A percentile compares a stretch with the other conserved stretches of the same genome.
Evolutionary conservation across 2,329 filamentous ascomycete genomes (phyloP).

Genomic region (Alternaria atra): DNA sequence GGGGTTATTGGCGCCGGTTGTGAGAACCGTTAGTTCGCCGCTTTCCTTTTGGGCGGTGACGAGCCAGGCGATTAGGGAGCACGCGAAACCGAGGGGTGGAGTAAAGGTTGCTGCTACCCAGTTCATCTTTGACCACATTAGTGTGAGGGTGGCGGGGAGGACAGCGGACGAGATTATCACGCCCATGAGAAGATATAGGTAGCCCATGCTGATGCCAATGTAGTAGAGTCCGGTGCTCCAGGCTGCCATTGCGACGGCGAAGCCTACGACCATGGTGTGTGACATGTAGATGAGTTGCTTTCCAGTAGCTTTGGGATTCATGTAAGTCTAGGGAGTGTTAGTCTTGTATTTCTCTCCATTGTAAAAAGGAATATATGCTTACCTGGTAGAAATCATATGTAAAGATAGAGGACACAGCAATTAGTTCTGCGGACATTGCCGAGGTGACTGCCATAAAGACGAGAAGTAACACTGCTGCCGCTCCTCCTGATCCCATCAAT

Average conservation of each 20-base stretch:
- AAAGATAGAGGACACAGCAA: conserved; percentile 86
- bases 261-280: conserved; percentile 76
- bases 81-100: conserved; percentile 73
- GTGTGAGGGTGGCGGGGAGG: conserved; percentile 79
- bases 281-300: conserved; percentile 81
- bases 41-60: conserved; percentile 77
- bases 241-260: conserved; percentile 78
- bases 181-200: conserved; percentile 89
- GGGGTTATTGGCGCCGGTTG: conserved; percentile 80
- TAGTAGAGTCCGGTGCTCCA: conserved; percentile 76
- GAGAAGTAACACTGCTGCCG: conserved; percentile 78
- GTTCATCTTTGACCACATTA: conserved; percentile 84
- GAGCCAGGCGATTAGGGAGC: conserved; percentile 78
- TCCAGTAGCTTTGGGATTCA: conserved; percentile 79
- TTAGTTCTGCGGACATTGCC: conserved; percentile 82
- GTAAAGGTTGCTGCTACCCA: conserved; percentile 75
- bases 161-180: conserved; percentile 88
- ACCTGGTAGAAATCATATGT: conserved; percentile 91
- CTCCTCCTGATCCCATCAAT: conserved; percentile 81
- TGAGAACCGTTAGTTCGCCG: conserved; percentile 73
- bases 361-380: not conserved
- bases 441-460: conserved; percentile 92
- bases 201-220: conserved; percentile 81
- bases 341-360: fast-evolving
- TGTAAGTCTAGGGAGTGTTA: conserved; percentile 59